Evolutionary conservation across 73 alveolate species (phyloP).

Genomic region (Paramecium biaurelia): DNA sequence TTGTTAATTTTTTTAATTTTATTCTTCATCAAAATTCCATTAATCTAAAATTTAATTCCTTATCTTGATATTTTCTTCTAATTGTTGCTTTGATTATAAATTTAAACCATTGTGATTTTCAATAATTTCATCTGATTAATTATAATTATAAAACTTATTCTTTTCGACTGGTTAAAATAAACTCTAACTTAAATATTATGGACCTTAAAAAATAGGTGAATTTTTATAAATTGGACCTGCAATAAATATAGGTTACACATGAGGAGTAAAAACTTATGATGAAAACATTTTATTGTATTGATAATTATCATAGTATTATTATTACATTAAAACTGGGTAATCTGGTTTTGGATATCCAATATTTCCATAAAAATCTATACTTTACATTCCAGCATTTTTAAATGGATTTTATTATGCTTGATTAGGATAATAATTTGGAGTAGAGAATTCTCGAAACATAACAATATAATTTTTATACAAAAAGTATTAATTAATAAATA

Average conservation of each 20-base stretch:
- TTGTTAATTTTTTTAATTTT: not conserved
- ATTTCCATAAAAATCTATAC: slow-evolving; percentile 3
- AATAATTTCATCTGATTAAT: not conserved
- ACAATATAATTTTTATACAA: not conserved
- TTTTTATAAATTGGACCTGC: slow-evolving; percentile 43
- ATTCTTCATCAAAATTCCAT: slow-evolving; percentile 18
- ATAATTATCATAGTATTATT: slow-evolving; percentile 22
- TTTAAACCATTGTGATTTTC: not conserved
- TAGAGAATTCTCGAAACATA: not conserved
- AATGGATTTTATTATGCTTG: not conserved
- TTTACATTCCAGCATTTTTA: not conserved
- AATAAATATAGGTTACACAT: not conserved
- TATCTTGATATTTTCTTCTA: not conserved
- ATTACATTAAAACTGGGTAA: not conserved
- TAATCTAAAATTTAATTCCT: not conserved
- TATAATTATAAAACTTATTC: not conserved
- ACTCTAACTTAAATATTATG: slow-evolving; percentile 14
- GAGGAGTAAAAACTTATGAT: not conserved
- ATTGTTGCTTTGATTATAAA: not conserved
- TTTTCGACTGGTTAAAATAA: not conserved
- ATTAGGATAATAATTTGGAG: not conserved
- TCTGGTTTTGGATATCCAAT: not conserved
- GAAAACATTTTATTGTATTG: slow-evolving; percentile 21
- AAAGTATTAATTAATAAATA: not conserved
- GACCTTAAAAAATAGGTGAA: slow-evolving; percentile 12